A percentile compares a stretch with the other conserved stretches of the same genome.
phyloP scores from a whole-genome alignment of 768 basidiomycete species.

The Lactarius sp. region DNA sequence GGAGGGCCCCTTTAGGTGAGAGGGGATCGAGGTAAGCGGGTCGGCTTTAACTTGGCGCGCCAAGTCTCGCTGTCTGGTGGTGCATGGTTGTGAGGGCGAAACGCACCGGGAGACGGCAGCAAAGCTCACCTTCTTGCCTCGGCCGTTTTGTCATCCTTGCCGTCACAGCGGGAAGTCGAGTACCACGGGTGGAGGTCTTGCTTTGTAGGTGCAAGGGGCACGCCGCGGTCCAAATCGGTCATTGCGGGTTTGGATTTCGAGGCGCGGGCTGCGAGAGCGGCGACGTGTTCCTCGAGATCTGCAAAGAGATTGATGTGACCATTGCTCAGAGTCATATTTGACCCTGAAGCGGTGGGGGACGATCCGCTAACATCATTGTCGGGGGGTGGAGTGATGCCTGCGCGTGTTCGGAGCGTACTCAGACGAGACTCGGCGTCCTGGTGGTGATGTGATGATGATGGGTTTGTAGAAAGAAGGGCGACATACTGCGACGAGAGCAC shows the following conservation, averaged over 20 bases:
- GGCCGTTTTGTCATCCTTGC: conserved; percentile 24
- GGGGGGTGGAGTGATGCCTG: conserved; percentile 36
- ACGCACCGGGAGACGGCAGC: no score
- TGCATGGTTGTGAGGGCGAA: not conserved
- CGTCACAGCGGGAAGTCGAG: conserved; percentile 27
- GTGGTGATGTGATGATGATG: conserved; percentile 14
- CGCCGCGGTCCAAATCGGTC: conserved; percentile 60
- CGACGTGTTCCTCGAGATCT: conserved; percentile 62
- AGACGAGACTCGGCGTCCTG: conserved; percentile 82
- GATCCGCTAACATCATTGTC: conserved; percentile 27
- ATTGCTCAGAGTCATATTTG: conserved; percentile 34
- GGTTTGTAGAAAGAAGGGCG: not conserved
- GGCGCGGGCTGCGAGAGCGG: conserved; percentile 43
- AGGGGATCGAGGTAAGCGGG: conserved; percentile 69
- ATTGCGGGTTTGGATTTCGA: conserved; percentile 35
- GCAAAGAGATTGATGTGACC: conserved; percentile 85
- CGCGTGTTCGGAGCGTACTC: conserved; percentile 55
- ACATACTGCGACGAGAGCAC: conserved; percentile 66
- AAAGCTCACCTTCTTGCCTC: conserved; percentile 29
- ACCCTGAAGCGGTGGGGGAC: not conserved
- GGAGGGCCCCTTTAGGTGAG: conserved; percentile 49
- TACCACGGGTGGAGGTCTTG: conserved; percentile 87
- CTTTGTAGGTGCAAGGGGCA: conserved; percentile 65
- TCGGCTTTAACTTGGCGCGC: conserved; percentile 60
- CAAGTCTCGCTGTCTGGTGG: conserved; percentile 54